Base-by-base conservation (phyloP, 2,329 filamentous ascomycete species). In the Paraphaeosphaeria minitans region DNA sequence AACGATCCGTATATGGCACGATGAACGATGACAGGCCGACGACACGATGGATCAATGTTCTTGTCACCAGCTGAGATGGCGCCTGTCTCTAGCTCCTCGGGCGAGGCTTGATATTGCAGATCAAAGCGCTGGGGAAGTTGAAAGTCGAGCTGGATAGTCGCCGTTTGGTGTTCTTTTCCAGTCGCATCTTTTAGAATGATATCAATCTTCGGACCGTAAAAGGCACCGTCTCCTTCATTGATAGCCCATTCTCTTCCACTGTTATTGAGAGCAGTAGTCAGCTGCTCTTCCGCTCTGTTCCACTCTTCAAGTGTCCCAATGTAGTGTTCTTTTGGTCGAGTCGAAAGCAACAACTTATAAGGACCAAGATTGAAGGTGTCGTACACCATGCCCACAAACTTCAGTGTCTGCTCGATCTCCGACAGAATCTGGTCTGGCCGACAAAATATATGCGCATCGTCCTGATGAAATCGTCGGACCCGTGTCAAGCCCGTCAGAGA, bases 201-300 rank as follows among this genome's bases (percentile, higher is more conserved):
- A 71, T 96, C 92, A 64, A 96, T 96, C 79, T 96, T 96, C 33
- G 93, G 92, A 0, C 93, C 92, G 70, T 96, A 96, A 71, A 96
- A 96, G 4, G 92, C 92, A 14, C 93, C 92, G 60, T 96, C 92
- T 12, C 91, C 92, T 67, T 89, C 84, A 62, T 93, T 94, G 57
- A 94, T 66, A 2, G 83, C 84, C 90, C 91, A 96, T 37, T 84
- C 78, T 66, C 87, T 85, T 10, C 88, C 89, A 14, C 84, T 87
- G 27, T 79, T 82, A 60, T 88, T 81, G 39, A 93, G 77, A 0
- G 89, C 88, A 54, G 83, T 77, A 55, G 82, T 85, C 56, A 93
- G 77, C 50, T 91, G 87, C n/a, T 74, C 72, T 71, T 92, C 89
- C 1, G 90, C 89, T 59, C 81, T 82, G 37, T 87, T 80, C 83